A percentile compares a stretch with the other conserved stretches of the same genome.
These are phyloP conservation scores for Mrakia gelida DNA, from an alignment of 768 basidiomycete genomes.

Conservation along the genomic window DNA sequence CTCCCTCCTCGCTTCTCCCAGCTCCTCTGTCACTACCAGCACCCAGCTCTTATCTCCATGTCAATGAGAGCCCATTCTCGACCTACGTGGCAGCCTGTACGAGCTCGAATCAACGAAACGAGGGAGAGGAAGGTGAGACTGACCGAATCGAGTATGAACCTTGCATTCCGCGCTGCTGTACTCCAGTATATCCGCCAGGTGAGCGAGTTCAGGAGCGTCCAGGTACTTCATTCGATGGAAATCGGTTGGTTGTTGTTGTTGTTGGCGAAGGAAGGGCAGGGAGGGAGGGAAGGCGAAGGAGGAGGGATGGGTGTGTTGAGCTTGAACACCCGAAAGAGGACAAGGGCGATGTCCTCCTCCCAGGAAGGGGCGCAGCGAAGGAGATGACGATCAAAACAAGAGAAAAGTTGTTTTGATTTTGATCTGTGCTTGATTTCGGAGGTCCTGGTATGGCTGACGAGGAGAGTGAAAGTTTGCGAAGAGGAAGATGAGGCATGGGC, in stretches of 20 bases:
- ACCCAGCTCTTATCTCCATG: neutral
- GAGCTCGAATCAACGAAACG: neutral
- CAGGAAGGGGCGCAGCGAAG: neutral
- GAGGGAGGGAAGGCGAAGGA: neutral
- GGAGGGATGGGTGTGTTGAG: neutral
- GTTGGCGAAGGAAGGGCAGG: neutral
- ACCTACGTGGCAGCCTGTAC: constrained; percentile 44
- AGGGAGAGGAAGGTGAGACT: neutral
- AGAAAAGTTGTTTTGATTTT: neutral
- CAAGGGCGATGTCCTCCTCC: too few relatives aligned
- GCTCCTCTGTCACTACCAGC: neutral
- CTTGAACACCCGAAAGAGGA: neutral
- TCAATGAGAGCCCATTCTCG: too few relatives aligned
- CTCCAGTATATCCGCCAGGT: constrained; percentile 67
- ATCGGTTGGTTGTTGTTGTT: neutral
- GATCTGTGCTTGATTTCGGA: neutral
- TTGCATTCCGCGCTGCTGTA: constrained; percentile 52
- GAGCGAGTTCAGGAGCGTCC: constrained; percentile 71
- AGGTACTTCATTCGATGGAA: constrained; percentile 74
- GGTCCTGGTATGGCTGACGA: neutral
- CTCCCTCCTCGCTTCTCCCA: neutral
- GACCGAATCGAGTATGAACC: constrained; percentile 78
- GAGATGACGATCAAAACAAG: neutral
- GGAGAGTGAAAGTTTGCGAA: neutral
- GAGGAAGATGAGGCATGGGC: neutral